Evolutionary conservation across 148 eudicot genomes (phyloP), one percentile per base, ranked within the genome.

Genomic region (Diospyros lotus): DNA sequence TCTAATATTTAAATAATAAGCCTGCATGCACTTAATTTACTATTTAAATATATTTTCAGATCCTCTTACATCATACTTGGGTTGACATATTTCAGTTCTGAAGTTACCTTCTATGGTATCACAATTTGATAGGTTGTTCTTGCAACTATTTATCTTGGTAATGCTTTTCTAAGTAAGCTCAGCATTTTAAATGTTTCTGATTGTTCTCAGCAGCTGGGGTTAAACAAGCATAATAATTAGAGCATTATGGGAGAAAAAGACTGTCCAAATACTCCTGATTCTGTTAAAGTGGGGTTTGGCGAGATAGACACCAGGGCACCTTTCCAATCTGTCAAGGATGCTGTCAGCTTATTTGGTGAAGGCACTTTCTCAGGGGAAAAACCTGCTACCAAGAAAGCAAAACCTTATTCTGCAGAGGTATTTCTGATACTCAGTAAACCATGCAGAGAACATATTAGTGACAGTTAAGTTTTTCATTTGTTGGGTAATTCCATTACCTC

Each of bases 281-380:
- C 97, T 66, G 79, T 90, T 4, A 96, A 91, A 84, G 89, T 74
- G 69, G 89, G 74, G 82, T 90, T 93, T 50, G 99, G 98, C 69
- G 99, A 96, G 81, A 93, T 96, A 71, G 98, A 96, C 79, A 96
- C 99, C 28, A 87, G 99, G 78, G 90, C 97, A 68, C 98, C 98
- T 11, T 93, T 96, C 83, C 98, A 96, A 78, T 96, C 99, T 66
- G 99, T 96, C 64, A 96, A 93, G 82, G 98, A 93, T 88, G 99
- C 98, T 58, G 93, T 93, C 81, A 96, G 69, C 80, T 87, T 96
- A 74, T 96, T 96, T 83, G 98, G 97, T 11, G 98, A 91, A 83
- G 90, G 89, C 65, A 88, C 90, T 66, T 82, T 87, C 51, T 89
- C 95, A 51, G 95, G 98, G 72, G 91, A 78, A 77, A 96, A 70